phyloP scores from a whole-genome alignment of 495 filamentous ascomycete species.

The Penicillium atrosanguineum region DNA sequence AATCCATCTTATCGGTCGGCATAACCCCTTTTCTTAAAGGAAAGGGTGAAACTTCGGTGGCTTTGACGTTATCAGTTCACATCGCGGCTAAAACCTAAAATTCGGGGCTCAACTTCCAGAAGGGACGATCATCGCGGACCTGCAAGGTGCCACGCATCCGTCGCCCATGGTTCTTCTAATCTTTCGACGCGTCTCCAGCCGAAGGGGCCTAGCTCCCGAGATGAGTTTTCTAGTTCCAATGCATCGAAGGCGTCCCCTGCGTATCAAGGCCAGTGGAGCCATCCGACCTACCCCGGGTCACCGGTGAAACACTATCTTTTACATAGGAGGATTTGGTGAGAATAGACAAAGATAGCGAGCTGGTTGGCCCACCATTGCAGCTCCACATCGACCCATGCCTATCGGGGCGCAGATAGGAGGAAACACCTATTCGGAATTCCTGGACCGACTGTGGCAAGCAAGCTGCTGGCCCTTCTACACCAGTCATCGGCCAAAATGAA shows the following conservation, averaged over 20 bases:
- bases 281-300: not conserved
- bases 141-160: not conserved
- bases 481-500: no score
- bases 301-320: slow-evolving; percentile 9
- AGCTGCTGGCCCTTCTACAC: not conserved
- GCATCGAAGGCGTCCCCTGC: not conserved
- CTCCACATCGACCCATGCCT: slow-evolving; percentile 16
- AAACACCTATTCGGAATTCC: slow-evolving; percentile 3
- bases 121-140: slow-evolving; percentile 8
- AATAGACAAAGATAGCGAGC: slow-evolving; percentile 10
- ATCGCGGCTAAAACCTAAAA: not conserved
- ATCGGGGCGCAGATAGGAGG: slow-evolving; percentile 5
- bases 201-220: slow-evolving; percentile 10
- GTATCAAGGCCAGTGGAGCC: not conserved
- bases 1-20: not conserved
- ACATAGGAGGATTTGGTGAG: slow-evolving; percentile 22
- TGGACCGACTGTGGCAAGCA: not conserved
- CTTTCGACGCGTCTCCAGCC: not conserved
- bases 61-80: not conserved
- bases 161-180: not conserved
- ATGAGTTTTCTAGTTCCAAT: not conserved
- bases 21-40: not conserved
- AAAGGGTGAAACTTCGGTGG: not conserved
- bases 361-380: slow-evolving; percentile 1
- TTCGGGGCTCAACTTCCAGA: slow-evolving; percentile 1